phyloP scores from a whole-genome alignment of 2,329 filamentous ascomycete species.

The Penicillium psychrosexuale region DNA sequence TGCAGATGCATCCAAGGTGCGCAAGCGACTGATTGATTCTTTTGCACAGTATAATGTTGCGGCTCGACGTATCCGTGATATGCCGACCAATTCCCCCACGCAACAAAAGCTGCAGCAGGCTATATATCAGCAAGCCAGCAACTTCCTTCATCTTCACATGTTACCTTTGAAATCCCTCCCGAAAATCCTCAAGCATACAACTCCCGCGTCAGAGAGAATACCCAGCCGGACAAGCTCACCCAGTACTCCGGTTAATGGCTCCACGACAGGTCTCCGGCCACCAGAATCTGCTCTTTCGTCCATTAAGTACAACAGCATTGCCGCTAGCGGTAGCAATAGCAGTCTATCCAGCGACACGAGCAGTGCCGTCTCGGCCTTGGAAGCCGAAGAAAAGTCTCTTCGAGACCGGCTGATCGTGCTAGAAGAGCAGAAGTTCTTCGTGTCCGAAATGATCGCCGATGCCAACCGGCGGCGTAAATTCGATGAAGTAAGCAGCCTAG shows the following conservation, averaged over 20 bases:
- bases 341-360: constrained; percentile 55
- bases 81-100: constrained; percentile 68
- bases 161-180: constrained; percentile 76
- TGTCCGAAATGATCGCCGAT: constrained; percentile 76
- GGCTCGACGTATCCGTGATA: constrained; percentile 74
- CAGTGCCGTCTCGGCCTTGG: constrained; percentile 63
- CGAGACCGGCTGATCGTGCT: constrained; percentile 77
- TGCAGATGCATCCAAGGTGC: constrained; percentile 79
- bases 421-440: constrained; percentile 88
- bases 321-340: constrained; percentile 48
- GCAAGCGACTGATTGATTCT: constrained; percentile 83
- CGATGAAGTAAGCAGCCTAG: constrained; percentile 78
- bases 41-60: constrained; percentile 85
- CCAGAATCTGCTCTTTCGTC: constrained; percentile 52
- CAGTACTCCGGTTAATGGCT: constrained; percentile 22
- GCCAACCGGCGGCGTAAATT: constrained; percentile 75
- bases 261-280: constrained; percentile 27
- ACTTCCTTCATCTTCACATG: constrained; percentile 87
- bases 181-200: constrained; percentile 62
- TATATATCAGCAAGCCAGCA: constrained; percentile 76
- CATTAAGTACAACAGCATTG: constrained; percentile 57
- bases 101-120: constrained; percentile 75
- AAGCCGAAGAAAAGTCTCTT: constrained; percentile 78
- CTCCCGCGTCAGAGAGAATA: constrained; percentile 46
- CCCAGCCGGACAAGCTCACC: constrained; percentile 21